Evolutionary conservation across 2,329 filamentous ascomycete species (phyloP), one percentile per base, ranked within the genome.

Genomic region (Calonectria naviculata): DNA sequence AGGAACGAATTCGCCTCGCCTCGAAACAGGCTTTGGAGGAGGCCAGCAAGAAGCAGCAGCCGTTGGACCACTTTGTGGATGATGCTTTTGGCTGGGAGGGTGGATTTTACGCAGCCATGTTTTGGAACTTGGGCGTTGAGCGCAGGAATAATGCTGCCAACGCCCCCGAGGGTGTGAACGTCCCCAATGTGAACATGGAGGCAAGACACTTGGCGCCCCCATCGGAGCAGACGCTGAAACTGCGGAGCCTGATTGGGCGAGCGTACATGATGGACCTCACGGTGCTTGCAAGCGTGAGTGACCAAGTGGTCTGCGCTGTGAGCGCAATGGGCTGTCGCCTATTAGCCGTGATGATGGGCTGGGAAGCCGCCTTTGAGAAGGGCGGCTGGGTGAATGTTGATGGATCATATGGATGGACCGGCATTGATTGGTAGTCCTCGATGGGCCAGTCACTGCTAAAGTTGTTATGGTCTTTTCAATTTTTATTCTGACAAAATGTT

Each of bases 31-130:
- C 84, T 26, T 81, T 85, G 41, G 78, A 85, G 77, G 81, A 82
- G 74, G 83, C 79, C 69, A 82, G 81, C 49, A 80, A 82, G 4
- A 83, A 90, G 71, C 83, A 83, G 28, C 83, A 84, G 13, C 84
- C 88, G 8, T 90, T 93, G 79, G 88, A 88, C 74, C 90, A 89
- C 76, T 94, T 93, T 80, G 88, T 93, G 41, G 93, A 95, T 70
- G 92, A 95, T 79, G 89, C 92, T 1, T 91, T 94, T 46, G 95
- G 94, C 34, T 97, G 94, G 94, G 94, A 97, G 81, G 94, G 95
- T 21, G 95, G 95, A 1, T 97, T 97, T 85, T 97, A 93, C 83
- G 89, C 89, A 17, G 89, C 91, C 77, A 92, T 97, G 83, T 97
- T 97, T 83, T 95, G 93, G 90, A 93, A 91, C 62, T 86, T 97